Evolutionary conservation across 2,329 filamentous ascomycete species (phyloP), one percentile per base, ranked within the genome.

Genomic region (Fusarium sulawesiense): DNA sequence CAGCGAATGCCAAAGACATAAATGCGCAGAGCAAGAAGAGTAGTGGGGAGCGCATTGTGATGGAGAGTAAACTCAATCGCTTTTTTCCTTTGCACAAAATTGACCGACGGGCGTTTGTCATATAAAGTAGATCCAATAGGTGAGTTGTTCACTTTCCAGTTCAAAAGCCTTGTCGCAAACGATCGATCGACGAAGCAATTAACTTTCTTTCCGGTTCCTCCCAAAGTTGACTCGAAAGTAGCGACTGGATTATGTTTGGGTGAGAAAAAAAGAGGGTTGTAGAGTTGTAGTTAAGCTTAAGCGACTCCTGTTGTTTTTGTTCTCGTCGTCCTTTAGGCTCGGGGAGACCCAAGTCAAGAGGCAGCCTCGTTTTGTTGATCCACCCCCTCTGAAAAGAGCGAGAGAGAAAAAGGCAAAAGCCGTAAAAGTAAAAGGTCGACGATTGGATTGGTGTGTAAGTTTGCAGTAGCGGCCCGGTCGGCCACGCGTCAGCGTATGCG

Each of bases 41-140:
- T 20, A 70, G 45, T 50, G 68, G 29, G 25, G 63, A 63, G 21
- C 68, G 68, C 72, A 74, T 74, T 45, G 54, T 71, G 54, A 44
- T 13, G 44, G 7, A 45, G 29, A 29, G 55, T 42, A 37, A 48
- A 49, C 44, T 56, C 27, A 48, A 45, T 16, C 16, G 20, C 20
- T 46, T 58, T 41, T n/a, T 51, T 21, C 34, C 16, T 23, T 53
- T 25, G 23, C 18, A n/a, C 13, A 53, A 41, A 29, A 53, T n/a
- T 41, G 34, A 27, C 34, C n/a, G 23, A 27, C n/a, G 34, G 34
- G 49, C 23, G 49, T 42, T 53, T n/a, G 49, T 42, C 27, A 44
- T 66, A 50, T 61, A 56, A 57, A 56, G 29, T 25, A 42, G 37
- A 63, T 54, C 41, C 57, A 58, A 65, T 32, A 60, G 47, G 45